These are phyloP conservation scores for Quercus agrifolia DNA, from an alignment of 306 rosid genomes.

Conservation along the genomic window DNA sequence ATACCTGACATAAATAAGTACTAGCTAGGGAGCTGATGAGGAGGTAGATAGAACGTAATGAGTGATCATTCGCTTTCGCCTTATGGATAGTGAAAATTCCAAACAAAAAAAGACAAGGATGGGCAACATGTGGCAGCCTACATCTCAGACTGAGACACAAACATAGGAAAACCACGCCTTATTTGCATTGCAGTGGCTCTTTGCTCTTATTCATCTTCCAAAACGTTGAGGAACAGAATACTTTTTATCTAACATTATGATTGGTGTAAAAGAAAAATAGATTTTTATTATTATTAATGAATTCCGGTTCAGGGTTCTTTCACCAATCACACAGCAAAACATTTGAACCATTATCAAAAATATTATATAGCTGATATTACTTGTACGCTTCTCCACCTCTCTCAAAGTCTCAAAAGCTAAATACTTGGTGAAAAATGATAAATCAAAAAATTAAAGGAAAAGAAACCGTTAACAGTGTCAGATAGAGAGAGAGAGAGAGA, in stretches of 20 bases:
- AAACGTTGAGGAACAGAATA: too few relatives aligned
- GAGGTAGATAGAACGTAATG: background rate
- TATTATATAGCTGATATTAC: too few relatives aligned
- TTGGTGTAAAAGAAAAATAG: too few relatives aligned
- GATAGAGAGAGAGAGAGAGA: conserved; percentile 6
- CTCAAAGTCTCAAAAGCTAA: conserved; percentile 16
- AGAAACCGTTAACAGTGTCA: conserved; percentile 48
- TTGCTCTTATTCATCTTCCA: background rate
- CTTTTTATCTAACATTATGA: too few relatives aligned
- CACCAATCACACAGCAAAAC: too few relatives aligned
- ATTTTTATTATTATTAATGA: too few relatives aligned
- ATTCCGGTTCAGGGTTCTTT: too few relatives aligned
- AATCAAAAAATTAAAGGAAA: background rate
- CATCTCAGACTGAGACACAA: conserved; percentile 29
- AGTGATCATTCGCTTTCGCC: background rate
- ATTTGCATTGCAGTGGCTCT: conserved; percentile 19
- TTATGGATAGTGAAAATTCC: conserved; percentile 36
- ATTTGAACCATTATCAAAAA: too few relatives aligned
- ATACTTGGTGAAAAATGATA: background rate
- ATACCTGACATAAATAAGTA: background rate
- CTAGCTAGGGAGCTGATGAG: background rate
- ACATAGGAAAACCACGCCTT: conserved; percentile 44
- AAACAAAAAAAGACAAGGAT: conserved; percentile 66
- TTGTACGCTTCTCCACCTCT: background rate
- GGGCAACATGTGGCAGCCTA: conserved; percentile 49